Conservation (phyloP, 352 stramenopile species). For the Phytopythium litorale region DNA sequence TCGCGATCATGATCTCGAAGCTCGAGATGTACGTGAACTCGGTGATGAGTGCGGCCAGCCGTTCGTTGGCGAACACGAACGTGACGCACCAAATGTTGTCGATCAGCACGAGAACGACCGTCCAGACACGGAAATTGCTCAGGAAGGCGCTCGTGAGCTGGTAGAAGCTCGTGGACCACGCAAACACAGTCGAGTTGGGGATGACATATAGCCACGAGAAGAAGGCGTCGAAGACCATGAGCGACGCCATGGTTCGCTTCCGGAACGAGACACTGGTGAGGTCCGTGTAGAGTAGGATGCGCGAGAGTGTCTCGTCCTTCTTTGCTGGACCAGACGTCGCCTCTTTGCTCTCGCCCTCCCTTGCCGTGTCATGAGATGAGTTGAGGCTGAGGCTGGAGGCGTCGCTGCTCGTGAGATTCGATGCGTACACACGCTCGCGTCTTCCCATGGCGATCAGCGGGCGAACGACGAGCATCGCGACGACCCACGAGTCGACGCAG, state of each 20-base stretch:
- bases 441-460: slow-evolving; percentile 7
- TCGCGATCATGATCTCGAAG: slow-evolving; percentile 22
- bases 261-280: slow-evolving; percentile 17
- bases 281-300: slow-evolving; percentile 23
- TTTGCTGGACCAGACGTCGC: background rate
- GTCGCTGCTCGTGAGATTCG: background rate
- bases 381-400: background rate
- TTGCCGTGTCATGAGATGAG: background rate
- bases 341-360: background rate
- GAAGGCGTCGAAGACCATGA: slow-evolving; percentile 15
- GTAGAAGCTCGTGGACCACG: slow-evolving; percentile 14
- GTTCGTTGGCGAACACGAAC: slow-evolving; percentile 12
- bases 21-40: slow-evolving; percentile 19
- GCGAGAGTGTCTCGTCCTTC: slow-evolving; percentile 12
- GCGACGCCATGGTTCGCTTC: slow-evolving; percentile 12
- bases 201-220: slow-evolving; percentile 21
- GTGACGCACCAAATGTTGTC: slow-evolving; percentile 10
- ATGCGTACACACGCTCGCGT: slow-evolving; percentile 7
- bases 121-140: slow-evolving; percentile 22
- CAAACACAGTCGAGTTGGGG: slow-evolving; percentile 20
- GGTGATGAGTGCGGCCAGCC: slow-evolving; percentile 15
- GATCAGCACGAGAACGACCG: slow-evolving; percentile 17
- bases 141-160: slow-evolving; percentile 21
- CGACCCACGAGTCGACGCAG: slow-evolving; percentile 12
- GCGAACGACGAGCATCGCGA: slow-evolving; percentile 16